Evolutionary conservation across 257 asterid species (phyloP).

Genomic region (Ilex aquifolium): DNA sequence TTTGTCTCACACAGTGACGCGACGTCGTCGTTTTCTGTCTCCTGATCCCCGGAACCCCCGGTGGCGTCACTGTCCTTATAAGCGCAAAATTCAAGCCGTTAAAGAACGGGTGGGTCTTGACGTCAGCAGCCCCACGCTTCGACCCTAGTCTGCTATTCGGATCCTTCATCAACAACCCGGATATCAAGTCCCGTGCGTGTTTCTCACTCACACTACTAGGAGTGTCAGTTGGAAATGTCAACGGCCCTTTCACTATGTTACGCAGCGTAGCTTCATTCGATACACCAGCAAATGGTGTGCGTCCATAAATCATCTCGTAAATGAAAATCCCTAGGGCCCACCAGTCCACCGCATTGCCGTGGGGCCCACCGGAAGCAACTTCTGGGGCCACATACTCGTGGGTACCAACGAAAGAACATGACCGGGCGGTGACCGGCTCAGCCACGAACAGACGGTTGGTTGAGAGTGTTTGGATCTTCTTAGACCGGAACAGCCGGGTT

Average conservation of each 20-base stretch:
- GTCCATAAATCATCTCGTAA: conserved; percentile 83
- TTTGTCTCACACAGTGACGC: neutral
- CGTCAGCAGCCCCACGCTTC: conserved; percentile 79
- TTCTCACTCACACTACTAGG: conserved; percentile 32
- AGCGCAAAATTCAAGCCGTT: conserved; percentile 77
- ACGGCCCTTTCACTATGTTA: conserved; percentile 37
- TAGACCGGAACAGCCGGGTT: conserved; percentile 57
- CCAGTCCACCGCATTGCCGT: conserved; percentile 92
- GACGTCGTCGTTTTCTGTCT: conserved; percentile 30
- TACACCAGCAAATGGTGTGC: conserved; percentile 73
- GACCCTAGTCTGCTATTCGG: conserved; percentile 69
- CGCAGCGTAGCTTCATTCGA: conserved; percentile 62
- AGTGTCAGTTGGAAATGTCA: conserved; percentile 44
- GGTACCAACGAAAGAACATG: conserved; percentile 83
- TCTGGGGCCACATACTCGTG: conserved; percentile 98
- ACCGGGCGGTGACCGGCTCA: conserved; percentile 78
- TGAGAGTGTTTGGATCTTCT: conserved; percentile 54
- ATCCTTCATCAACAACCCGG: conserved; percentile 58
- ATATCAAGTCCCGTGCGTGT: conserved; percentile 61
- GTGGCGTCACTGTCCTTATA: conserved; percentile 60
- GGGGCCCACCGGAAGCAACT: conserved; percentile 78
- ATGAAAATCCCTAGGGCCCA: conserved; percentile 84
- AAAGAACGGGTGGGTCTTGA: conserved; percentile 80
- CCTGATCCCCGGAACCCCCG: conserved; percentile 26
- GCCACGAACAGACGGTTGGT: conserved; percentile 70